phyloP scores from a whole-genome alignment of 1,284 basidiomycete genomes.

The Malassezia caprae region DNA sequence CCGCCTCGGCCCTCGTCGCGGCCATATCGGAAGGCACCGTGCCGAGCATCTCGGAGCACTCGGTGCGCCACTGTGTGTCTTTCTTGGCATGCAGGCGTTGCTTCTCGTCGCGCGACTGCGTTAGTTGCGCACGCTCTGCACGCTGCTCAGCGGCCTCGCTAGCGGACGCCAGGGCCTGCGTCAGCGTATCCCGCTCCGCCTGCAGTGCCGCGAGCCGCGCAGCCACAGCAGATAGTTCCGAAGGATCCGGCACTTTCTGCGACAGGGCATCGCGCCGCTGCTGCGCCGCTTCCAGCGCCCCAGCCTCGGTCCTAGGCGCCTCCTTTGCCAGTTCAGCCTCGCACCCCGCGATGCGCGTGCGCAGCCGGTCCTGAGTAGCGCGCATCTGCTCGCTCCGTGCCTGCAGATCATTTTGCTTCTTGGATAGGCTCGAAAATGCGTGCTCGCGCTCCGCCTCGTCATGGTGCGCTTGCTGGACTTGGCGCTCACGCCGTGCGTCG shows the following conservation, averaged over 20 bases:
- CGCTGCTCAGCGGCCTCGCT: background rate
- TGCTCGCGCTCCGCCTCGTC: slow-evolving; percentile 1
- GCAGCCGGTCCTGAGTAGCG: background rate
- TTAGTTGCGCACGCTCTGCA: slow-evolving; percentile 1
- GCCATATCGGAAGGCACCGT: background rate
- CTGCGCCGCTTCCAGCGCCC: background rate
- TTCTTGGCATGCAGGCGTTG: slow-evolving; percentile 24
- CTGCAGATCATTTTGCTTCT: background rate
- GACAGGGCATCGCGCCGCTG: background rate
- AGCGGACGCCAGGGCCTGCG: background rate
- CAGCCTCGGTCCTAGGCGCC: background rate
- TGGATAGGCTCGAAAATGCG: background rate
- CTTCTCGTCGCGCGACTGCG: slow-evolving; percentile 50
- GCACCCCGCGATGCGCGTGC: background rate
- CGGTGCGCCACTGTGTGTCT: background rate
- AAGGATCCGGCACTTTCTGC: background rate
- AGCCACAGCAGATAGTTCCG: background rate
- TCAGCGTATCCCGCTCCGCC: slow-evolving; percentile 3
- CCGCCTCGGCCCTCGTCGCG: background rate
- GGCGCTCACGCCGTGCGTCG: background rate
- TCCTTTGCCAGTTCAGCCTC: background rate
- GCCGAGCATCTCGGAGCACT: background rate
- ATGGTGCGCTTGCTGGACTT: background rate
- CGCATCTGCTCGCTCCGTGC: slow-evolving; percentile 4
- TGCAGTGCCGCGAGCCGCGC: background rate